A percentile compares a stretch with the other conserved stretches of the same genome.
Evolutionary conservation across 192 early-diverging fungal species (phyloP).

Genomic region (Linnemannia exigua): DNA sequence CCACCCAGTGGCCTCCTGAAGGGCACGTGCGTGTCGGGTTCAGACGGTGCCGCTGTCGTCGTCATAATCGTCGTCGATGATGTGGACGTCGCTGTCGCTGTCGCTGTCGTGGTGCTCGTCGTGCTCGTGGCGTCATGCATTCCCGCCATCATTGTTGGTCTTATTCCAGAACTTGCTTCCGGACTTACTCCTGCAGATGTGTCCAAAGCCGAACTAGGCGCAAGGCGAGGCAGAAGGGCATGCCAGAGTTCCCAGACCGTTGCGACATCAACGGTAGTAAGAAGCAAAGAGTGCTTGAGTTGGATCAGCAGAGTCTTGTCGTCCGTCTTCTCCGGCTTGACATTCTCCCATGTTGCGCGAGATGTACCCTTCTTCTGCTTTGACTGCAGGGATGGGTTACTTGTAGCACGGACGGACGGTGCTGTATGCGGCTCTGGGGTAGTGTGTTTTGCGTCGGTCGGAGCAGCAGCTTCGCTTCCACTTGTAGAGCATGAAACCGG

Average conservation of each 20-base stretch:
- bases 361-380: neutral
- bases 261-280: constrained; percentile 17
- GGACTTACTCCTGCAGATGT: neutral
- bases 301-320: constrained; percentile 45
- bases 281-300: constrained; percentile 34
- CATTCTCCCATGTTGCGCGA: neutral
- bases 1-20: constrained; percentile 18
- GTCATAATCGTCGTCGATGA: neutral
- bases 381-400: neutral
- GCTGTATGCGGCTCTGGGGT: no score
- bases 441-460: neutral
- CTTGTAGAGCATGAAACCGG: neutral
- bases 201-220: neutral
- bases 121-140: neutral
- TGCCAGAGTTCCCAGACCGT: constrained; percentile 41
- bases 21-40: constrained; percentile 21
- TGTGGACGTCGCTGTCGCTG: neutral
- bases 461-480: neutral
- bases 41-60: neutral
- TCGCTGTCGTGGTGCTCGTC: neutral
- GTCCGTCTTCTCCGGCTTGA: constrained; percentile 22
- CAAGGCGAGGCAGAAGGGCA: constrained; percentile 14
- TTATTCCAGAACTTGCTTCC: neutral
- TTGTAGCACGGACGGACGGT: neutral
- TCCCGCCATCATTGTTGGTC: neutral